Evolutionary conservation across 106 monocot species (phyloP), one percentile per base, ranked within the genome.

Genomic region (Dendrobium nobile): DNA sequence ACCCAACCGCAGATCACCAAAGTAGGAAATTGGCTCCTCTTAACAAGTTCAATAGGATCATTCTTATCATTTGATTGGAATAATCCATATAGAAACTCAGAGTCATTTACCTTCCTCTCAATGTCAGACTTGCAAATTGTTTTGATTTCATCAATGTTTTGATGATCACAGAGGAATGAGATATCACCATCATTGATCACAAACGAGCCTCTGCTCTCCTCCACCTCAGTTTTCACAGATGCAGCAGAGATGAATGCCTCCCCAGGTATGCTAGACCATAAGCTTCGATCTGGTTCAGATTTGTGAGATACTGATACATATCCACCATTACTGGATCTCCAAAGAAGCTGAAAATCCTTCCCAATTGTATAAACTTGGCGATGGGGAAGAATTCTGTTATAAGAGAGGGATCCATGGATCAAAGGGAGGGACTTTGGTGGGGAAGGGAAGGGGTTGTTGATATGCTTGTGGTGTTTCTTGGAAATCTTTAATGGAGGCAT

Each of bases 201-300:
- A 72, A 92, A 90, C 5, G 95, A 95, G 40, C 92, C 95, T 45
- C 95, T 81, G 83, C 95, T 90, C 84, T 95, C 95, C 81, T 87
- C 90, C 11, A 82, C 88, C 82, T 87, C 81, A 17, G 90, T 90
- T 6, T 72, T 61, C 13, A 59, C 92, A 73, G 82, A 41, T 27
- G 89, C 90, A 13, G 87, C 92, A 2, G 92, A 90, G 42, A 95
- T 41, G 85, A 95, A 95, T 28, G 95, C 88, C 79, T 87, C 82
- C 2, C 92, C 90, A 3, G 88, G 87, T 79, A 90, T 20, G 33
- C 92, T 87, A 33, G 87, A 85, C 92, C 90, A 92, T 2, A 95
- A 67, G 64, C 68, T 47, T 41, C 83, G 79, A 37, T 79, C 24
- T 17, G 81, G 89, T 1, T 77, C 54, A 3, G 86, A 81, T n/a